phyloP scores from a whole-genome alignment of 768 basidiomycete genomes.

The Leccinum truebloodii region DNA sequence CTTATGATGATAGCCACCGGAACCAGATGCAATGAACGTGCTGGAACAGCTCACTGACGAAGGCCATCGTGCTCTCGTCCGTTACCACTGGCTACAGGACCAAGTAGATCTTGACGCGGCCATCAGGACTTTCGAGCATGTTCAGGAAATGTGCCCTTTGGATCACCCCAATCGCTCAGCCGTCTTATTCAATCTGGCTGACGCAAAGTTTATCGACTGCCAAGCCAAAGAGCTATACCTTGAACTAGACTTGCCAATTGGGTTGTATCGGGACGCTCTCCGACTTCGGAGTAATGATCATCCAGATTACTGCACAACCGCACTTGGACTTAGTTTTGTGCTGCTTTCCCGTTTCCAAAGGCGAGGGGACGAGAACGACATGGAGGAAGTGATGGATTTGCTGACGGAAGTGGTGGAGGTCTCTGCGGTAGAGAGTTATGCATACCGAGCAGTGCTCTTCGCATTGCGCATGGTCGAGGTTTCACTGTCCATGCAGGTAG shows the following conservation, averaged over 20 bases:
- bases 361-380: neutral
- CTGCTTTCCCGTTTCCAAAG: neutral
- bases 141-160: neutral
- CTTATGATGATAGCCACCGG: neutral
- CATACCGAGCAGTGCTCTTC: neutral
- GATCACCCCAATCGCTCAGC: neutral
- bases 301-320: neutral
- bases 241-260: neutral
- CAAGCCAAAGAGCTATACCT: neutral
- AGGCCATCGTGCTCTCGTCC: neutral
- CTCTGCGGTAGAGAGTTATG: neutral
- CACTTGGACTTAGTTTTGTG: neutral
- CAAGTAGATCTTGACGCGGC: neutral
- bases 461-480: neutral
- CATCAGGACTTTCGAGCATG: neutral
- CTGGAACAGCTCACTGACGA: neutral
- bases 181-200: neutral
- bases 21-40: neutral
- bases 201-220: neutral
- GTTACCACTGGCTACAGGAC: neutral
- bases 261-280: neutral
- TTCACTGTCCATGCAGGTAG: neutral
- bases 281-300: neutral
- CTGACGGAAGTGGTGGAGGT: neutral
- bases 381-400: neutral